Evolutionary conservation across 441 rosid genomes (phyloP).

Genomic region (Arabidopsis lyrata): DNA sequence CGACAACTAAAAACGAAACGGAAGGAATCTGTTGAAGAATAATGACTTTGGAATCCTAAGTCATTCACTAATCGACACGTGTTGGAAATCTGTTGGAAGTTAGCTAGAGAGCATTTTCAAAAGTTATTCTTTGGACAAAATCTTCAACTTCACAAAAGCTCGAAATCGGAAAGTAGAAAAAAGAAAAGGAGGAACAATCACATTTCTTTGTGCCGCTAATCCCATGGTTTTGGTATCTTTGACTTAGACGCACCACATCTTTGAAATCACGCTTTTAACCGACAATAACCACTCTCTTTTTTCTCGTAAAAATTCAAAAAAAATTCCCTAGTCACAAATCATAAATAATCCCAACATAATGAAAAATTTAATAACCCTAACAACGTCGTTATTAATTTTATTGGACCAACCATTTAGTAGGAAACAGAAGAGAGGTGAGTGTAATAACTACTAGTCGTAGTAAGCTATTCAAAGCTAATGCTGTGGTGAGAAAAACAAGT

Average conservation of each 20-base stretch:
- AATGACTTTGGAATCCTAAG: background rate
- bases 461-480: constrained; percentile 23
- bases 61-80: constrained; percentile 10
- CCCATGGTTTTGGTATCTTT: constrained; percentile 42
- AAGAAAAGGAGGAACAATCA: constrained; percentile 3
- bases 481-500: background rate
- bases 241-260: constrained; percentile 42
- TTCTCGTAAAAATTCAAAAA: too few species aligned
- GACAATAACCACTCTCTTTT: constrained; percentile 6
- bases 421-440: constrained; percentile 7
- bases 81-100: background rate
- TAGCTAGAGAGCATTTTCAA: constrained; percentile 29
- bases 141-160: constrained; percentile 32
- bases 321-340: background rate
- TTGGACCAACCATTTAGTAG: constrained; percentile 25
- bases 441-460: background rate
- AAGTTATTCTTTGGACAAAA: constrained; percentile 33
- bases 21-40: too few species aligned
- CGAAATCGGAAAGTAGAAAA: background rate
- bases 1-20: too few species aligned
- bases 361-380: background rate
- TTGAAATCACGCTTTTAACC: constrained; percentile 36
- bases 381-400: constrained; percentile 9
- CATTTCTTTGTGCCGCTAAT: constrained; percentile 40
- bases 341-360: background rate